phyloP scores from a whole-genome alignment of 2,329 filamentous ascomycete species.

The Fusarium anthophilum region DNA sequence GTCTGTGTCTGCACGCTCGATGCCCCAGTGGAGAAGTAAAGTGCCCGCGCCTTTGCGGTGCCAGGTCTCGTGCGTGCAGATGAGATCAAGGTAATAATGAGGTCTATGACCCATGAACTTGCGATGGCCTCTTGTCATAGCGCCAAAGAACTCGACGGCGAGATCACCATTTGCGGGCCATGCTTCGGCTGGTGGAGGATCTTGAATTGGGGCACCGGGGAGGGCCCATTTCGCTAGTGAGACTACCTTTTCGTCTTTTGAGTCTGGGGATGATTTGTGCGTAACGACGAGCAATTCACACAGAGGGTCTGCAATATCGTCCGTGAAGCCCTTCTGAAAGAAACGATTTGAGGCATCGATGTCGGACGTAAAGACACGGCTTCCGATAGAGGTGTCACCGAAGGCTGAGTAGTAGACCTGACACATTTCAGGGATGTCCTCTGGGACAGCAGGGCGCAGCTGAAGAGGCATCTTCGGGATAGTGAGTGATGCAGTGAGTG shows the following conservation, averaged over 20 bases:
- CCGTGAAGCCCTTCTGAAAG: conserved; percentile 47
- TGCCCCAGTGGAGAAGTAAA: conserved; percentile 58
- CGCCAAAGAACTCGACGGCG: conserved; percentile 53
- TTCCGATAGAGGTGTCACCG: conserved; percentile 48
- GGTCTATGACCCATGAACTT: conserved; percentile 52
- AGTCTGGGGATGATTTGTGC: conserved; percentile 40
- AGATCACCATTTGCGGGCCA: conserved; percentile 55
- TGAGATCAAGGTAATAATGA: conserved; percentile 61
- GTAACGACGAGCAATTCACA: conserved; percentile 53
- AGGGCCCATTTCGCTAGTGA: conserved; percentile 61
- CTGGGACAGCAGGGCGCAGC: conserved; percentile 51
- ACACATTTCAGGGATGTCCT: conserved; percentile 53
- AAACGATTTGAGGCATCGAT: conserved; percentile 43
- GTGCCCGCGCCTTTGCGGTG: conserved; percentile 58
- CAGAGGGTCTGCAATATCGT: conserved; percentile 53
- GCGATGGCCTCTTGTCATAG: conserved; percentile 48
- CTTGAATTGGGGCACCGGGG: conserved; percentile 39
- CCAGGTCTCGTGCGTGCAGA: conserved; percentile 54
- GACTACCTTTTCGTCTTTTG: conserved; percentile 44
- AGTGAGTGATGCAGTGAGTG: neutral
- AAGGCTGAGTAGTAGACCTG: conserved; percentile 59
- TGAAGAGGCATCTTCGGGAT: conserved; percentile 35
- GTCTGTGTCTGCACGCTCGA: conserved; percentile 55
- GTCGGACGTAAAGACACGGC: conserved; percentile 49
- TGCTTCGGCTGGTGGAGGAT: conserved; percentile 39